phyloP scores from a whole-genome alignment of 495 filamentous ascomycete species.

The Cercophora samala region DNA sequence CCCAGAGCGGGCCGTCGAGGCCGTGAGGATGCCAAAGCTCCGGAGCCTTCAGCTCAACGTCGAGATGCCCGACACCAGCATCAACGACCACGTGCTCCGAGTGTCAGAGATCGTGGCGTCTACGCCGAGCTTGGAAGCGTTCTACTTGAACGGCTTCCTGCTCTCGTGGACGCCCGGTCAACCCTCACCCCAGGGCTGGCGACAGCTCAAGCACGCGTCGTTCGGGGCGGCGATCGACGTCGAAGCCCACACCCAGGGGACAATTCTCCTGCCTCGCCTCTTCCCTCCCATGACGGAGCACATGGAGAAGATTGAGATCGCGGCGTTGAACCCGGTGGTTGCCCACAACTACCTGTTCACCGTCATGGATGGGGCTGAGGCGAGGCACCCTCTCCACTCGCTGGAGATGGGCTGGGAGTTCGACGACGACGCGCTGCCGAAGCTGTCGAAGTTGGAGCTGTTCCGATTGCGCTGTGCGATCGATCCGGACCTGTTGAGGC shows the following conservation, averaged over 20 bases:
- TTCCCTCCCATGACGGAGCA: slow-evolving; percentile 13
- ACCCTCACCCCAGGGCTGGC: slow-evolving; percentile 13
- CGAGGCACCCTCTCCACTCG: background rate
- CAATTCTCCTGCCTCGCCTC: slow-evolving; percentile 1
- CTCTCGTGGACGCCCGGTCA: background rate
- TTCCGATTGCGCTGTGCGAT: slow-evolving; percentile 23
- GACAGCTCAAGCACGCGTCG: slow-evolving; percentile 8
- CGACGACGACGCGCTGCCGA: background rate
- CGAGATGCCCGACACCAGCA: background rate
- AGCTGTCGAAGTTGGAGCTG: slow-evolving; percentile 21
- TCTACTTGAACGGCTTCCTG: slow-evolving; percentile 19
- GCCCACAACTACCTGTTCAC: slow-evolving; percentile 14
- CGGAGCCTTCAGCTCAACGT: background rate
- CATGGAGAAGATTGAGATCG: slow-evolving; percentile 17
- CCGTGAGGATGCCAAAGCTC: background rate
- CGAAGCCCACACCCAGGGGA: background rate
- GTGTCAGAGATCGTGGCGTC: slow-evolving; percentile 5
- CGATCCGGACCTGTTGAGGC: slow-evolving; percentile 5
- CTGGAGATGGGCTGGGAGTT: background rate
- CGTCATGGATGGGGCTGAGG: background rate
- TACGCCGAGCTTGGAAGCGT: slow-evolving; percentile 22
- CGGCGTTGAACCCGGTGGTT: background rate
- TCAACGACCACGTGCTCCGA: background rate
- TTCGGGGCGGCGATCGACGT: slow-evolving; percentile 7
- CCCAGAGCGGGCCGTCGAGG: background rate